Evolutionary conservation across 768 basidiomycete genomes (phyloP).

Genomic region (Suillus subluteus): DNA sequence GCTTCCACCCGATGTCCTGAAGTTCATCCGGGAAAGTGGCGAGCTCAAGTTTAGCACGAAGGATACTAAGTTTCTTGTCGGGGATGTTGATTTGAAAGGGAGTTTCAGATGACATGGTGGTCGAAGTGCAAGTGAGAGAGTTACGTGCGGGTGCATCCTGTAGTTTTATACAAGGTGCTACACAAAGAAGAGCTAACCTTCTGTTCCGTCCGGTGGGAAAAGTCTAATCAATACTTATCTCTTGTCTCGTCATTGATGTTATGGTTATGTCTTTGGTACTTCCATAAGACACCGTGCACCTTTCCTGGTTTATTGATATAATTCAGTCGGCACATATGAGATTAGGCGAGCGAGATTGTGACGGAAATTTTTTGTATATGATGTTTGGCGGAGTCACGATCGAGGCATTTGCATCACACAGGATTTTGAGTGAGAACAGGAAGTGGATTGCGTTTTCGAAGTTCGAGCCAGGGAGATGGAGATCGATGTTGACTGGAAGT

Average conservation of each 20-base stretch:
- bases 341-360: neutral
- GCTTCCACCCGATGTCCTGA: slow-evolving; percentile 51
- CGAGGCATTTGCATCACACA: neutral
- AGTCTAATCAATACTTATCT: neutral
- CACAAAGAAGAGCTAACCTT: neutral
- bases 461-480: neutral
- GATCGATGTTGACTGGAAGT: neutral
- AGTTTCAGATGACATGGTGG: slow-evolving; percentile 35
- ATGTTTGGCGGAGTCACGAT: neutral
- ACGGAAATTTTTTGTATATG: neutral
- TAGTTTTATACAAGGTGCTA: neutral
- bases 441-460: neutral
- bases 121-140: neutral
- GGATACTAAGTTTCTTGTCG: slow-evolving; percentile 41
- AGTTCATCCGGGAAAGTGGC: slow-evolving; percentile 60
- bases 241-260: neutral
- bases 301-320: neutral
- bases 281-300: slow-evolving; percentile 5
- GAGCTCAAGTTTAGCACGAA: slow-evolving; percentile 51
- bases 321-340: neutral
- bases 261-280: neutral
- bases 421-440: neutral
- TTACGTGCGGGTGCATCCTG: neutral
- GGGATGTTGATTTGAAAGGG: slow-evolving; percentile 55
- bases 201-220: neutral